A percentile compares a stretch with the other conserved stretches of the same genome.
Evolutionary conservation across 1,284 basidiomycete species (phyloP).

Genomic region (Bjerkandera adusta): DNA sequence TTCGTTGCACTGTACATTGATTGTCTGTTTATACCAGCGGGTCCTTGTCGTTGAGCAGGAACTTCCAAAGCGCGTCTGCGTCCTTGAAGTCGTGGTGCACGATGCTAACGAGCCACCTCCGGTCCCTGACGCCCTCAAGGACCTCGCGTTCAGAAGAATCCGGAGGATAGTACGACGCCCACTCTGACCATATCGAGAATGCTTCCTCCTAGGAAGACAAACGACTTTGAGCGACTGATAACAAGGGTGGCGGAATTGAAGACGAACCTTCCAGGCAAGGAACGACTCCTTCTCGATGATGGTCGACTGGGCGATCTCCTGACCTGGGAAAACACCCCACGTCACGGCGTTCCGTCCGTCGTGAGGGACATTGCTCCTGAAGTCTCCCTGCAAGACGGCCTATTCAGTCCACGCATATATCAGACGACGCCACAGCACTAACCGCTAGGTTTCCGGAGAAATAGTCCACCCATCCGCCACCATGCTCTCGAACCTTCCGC

Average conservation of each 20-base stretch:
- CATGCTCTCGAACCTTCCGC: conserved; percentile 50
- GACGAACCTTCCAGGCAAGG: conserved; percentile 87
- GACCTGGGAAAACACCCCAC: conserved; percentile 97
- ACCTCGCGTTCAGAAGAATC: conserved; percentile 71
- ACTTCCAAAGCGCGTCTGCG: conserved; percentile 80
- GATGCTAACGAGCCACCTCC: conserved; percentile 90
- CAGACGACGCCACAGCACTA: conserved; percentile 26
- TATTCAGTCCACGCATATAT: not conserved
- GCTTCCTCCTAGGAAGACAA: conserved; percentile 77
- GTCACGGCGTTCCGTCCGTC: conserved; percentile 93
- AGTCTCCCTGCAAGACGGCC: conserved; percentile 67
- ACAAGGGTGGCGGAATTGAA: not conserved
- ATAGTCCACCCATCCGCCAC: conserved; percentile 73
- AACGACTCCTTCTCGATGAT: conserved; percentile 95
- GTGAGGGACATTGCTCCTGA: conserved; percentile 77
- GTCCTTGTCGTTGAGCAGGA: conserved; percentile 51
- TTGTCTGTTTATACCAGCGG: not conserved
- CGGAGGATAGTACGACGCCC: conserved; percentile 86
- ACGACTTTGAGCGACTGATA: not conserved
- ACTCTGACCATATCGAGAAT: conserved; percentile 94
- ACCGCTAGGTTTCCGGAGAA: conserved; percentile 85
- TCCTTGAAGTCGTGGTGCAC: conserved; percentile 95
- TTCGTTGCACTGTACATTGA: no score
- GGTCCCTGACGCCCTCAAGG: conserved; percentile 69
- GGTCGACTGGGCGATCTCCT: conserved; percentile 95